Evolutionary conservation across 495 filamentous ascomycete genomes (phyloP), one percentile per base, ranked within the genome.

Genomic region (Penicillium diatomitis): DNA sequence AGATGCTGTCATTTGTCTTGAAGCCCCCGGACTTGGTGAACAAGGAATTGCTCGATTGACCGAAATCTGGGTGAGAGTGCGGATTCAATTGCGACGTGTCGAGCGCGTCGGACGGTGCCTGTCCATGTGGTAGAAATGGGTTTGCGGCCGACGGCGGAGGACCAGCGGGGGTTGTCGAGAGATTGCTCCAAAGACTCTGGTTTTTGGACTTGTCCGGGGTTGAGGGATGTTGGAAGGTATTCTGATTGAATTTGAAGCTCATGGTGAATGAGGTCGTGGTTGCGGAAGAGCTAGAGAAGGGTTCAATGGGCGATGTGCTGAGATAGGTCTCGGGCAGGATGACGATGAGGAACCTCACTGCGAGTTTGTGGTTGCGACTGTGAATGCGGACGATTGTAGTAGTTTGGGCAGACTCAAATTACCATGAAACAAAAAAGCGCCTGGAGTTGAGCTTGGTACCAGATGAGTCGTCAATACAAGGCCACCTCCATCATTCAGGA

Each of bases 161-260:
- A 7, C 82, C 86, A 29, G 82, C 80, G 39, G 89, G 88, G 20
- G 88, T 91, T 1, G 85, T 90, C 0, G 89, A 90, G 32, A 81
- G 74, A 58, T 82, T 66, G 46, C 66, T 64, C 48, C 70, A 65
- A 10, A 69, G 54, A 44, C 66, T 67, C 42, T 66, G 68, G 27
- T 57, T 57, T 49, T 69, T 68, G 10, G 54, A 60, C 54, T 71
- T 72, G n/a, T 63, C 67, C 8, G 72, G 72, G 0, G 72, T 75
- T 37, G 65, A 63, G 3, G 70, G 69, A 5, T 64, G 59, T 4
- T 64, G 59, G 12, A 62, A 68, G 4, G 68, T 61, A 10, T 67
- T 66, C 45, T 60, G 64, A 7, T 67, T 62, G 10, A 69, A 57
- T 47, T 66, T 51, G 54, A 72, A 75, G 6, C 62, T 56, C 70